phyloP scores from a whole-genome alignment of 2,329 filamentous ascomycete genomes.

The Curvularia verruculosa region DNA sequence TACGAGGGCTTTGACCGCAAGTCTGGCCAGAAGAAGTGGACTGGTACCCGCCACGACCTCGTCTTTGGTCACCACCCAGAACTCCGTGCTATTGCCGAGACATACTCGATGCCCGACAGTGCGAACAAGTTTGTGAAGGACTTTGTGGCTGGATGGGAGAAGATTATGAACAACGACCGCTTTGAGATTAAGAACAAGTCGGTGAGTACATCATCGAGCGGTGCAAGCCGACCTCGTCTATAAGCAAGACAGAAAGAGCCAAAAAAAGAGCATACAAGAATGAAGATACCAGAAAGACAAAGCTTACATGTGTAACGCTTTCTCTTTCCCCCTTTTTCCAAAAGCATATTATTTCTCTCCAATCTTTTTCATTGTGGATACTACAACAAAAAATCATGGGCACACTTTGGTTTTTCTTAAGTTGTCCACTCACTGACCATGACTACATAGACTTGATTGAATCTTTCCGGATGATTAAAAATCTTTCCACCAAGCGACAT shows the following conservation, averaged over 20 bases:
- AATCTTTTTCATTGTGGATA: neutral
- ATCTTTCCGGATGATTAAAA: no score
- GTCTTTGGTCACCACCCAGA: slow-evolving; percentile 77
- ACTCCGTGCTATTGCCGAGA: slow-evolving; percentile 72
- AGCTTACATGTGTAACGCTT: slow-evolving; percentile 1
- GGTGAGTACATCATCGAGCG: slow-evolving; percentile 38
- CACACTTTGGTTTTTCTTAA: slow-evolving; percentile 12
- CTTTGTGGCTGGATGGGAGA: slow-evolving; percentile 73
- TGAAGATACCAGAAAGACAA: neutral
- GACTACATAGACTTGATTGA: slow-evolving; percentile 15
- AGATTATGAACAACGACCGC: slow-evolving; percentile 76
- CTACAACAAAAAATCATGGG: neutral
- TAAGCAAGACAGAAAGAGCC: slow-evolving; percentile 5
- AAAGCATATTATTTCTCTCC: neutral
- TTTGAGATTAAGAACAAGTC: slow-evolving; percentile 60
- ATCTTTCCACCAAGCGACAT: neutral
- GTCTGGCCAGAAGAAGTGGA: slow-evolving; percentile 71
- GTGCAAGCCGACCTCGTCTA: slow-evolving; percentile 35
- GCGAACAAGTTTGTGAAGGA: slow-evolving; percentile 71
- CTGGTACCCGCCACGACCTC: slow-evolving; percentile 70
- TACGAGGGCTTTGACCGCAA: slow-evolving; percentile 71
- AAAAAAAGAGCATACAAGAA: neutral
- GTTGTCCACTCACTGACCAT: slow-evolving; percentile 17
- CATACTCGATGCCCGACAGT: slow-evolving; percentile 68
- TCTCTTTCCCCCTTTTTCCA: neutral